A percentile compares a stretch with the other conserved stretches of the same genome.
These are phyloP conservation scores for Alloteropsis semialata DNA, from an alignment of 176 grass and related monocot species.

Conservation along the genomic window DNA sequence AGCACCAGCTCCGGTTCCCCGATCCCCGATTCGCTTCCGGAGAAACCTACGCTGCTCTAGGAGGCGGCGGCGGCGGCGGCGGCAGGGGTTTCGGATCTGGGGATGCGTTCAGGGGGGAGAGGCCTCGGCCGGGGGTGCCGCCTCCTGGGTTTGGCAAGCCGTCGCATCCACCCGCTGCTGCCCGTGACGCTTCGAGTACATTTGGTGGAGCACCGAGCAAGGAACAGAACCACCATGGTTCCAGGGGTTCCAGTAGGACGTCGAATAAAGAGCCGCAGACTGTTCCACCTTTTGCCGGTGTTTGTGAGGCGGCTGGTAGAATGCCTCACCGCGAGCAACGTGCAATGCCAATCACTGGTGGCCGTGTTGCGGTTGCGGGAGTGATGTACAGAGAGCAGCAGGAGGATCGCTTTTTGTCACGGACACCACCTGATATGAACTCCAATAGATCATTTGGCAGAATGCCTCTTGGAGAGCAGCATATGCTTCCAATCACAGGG, in stretches of 20 bases:
- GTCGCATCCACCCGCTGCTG: neutral
- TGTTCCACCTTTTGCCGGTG: neutral
- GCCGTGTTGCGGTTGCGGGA: neutral
- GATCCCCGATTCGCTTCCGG: slow-evolving; percentile 21
- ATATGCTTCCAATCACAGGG: slow-evolving; percentile 6
- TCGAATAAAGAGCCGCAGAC: slow-evolving; percentile 7
- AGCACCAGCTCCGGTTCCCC: slow-evolving; percentile 22
- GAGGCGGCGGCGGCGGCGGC: neutral
- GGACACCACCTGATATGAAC: slow-evolving; percentile 14
- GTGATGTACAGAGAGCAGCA: slow-evolving; percentile 33
- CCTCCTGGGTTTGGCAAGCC: slow-evolving; percentile 46
- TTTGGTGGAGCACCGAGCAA: slow-evolving; percentile 18
- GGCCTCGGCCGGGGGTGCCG: slow-evolving; percentile 27
- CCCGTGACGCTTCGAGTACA: neutral
- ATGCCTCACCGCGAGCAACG: neutral
- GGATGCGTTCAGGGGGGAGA: slow-evolving; percentile 18
- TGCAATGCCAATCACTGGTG: neutral
- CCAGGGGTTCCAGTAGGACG: slow-evolving; percentile 2
- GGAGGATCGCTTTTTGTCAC: slow-evolving; percentile 28
- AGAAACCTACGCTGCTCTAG: slow-evolving; percentile 24
- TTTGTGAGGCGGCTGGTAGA: neutral
- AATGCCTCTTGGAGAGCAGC: slow-evolving; percentile 22
- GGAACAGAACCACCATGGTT: slow-evolving; percentile 14
- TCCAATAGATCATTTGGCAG: neutral
- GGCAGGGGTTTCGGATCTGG: slow-evolving; percentile 9